Evolutionary conservation across 169 alveolate species (phyloP).

Genomic region (Cryptosporidium ryanae): DNA sequence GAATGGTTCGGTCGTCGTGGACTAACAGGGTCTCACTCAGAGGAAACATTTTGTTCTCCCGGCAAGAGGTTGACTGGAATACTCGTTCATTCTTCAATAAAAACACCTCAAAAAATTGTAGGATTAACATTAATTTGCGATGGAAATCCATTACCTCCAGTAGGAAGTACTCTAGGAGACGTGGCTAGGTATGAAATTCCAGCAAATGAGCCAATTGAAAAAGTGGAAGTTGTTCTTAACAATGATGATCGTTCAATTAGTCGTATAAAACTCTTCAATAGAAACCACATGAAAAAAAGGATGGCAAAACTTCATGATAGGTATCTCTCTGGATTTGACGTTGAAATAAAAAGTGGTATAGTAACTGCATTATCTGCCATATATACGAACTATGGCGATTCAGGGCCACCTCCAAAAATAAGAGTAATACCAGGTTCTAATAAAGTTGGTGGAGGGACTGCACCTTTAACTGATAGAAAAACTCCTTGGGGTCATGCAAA

Average conservation of each 20-base stretch:
- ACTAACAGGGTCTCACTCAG: slow-evolving; percentile 34
- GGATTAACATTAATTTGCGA: slow-evolving; percentile 73
- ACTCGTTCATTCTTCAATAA: slow-evolving; percentile 33
- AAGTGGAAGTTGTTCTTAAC: slow-evolving; percentile 57
- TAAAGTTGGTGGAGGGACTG: slow-evolving; percentile 42
- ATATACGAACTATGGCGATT: slow-evolving; percentile 67
- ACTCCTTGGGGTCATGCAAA: slow-evolving; percentile 76
- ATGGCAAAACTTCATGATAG: slow-evolving; percentile 68
- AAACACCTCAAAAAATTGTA: slow-evolving; percentile 30
- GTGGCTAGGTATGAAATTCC: slow-evolving; percentile 65
- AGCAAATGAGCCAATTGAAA: slow-evolving; percentile 63
- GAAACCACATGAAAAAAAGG: slow-evolving; percentile 51
- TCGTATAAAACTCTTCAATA: slow-evolving; percentile 36
- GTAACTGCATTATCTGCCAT: slow-evolving; percentile 64
- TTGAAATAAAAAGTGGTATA: slow-evolving; percentile 39
- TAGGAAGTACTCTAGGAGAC: slow-evolving; percentile 73
- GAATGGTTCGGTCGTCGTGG: slow-evolving; percentile 65
- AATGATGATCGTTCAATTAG: slow-evolving; percentile 52
- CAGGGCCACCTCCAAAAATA: slow-evolving; percentile 72
- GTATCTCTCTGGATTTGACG: slow-evolving; percentile 55
- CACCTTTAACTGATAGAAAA: slow-evolving; percentile 70
- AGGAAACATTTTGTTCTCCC: slow-evolving; percentile 66
- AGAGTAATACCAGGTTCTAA: slow-evolving; percentile 39
- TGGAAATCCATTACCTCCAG: slow-evolving; percentile 56
- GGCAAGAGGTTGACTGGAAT: slow-evolving; percentile 56